Base-by-base conservation (phyloP, 345 rosid species). In the Carallia pectinifolia region DNA sequence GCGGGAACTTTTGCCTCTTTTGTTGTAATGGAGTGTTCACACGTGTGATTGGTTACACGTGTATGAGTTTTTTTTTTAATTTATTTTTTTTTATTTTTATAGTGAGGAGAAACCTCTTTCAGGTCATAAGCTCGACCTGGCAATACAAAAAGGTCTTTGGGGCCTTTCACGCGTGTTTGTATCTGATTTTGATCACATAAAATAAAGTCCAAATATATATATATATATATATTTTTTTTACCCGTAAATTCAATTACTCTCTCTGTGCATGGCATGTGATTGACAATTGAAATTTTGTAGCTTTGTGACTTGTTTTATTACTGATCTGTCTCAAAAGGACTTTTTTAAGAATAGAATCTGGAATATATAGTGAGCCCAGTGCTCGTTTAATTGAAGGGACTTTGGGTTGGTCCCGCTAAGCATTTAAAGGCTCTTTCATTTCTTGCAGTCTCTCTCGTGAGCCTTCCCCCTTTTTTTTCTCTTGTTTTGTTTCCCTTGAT, bases 241-340 rank as follows among this genome's bases (percentile, higher is more conserved):
- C 23, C 23, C 23, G 23, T 23, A 23, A 23, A 23, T 23, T 23
- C 23, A 23, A 23, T 23, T 23, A 23, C 18, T 19, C 23, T 59
- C 27, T 64, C 58, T 67, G 62, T 63, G 72, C 71, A 39, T 15
- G 27, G 75, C 85, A 82, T 74, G 83, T 87, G 88, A 84, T 78
- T 75, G 87, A 65, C 84, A 74, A 62, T 61, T 34, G 48, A 59
- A n/a, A 68, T n/a, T 81, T 85, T 85, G 95, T 80, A 84, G 80
- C 81, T 74, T 87, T 84, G 80, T 79, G 71, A 63, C 71, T 82
- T 81, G 87, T 82, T 77, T 67, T 58, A 72, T 63, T 71, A 53
- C 65, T 23, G 23, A 23, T 23, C 23, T 36, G 68, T 50, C 5
- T 53, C 59, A 36, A 55, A 37, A 38, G 1, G 23, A 62, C 54